A percentile compares a stretch with the other conserved stretches of the same genome.
These are phyloP conservation scores for Canavalia ensiformis DNA, from an alignment of 306 rosid species.

Conservation along the genomic window DNA sequence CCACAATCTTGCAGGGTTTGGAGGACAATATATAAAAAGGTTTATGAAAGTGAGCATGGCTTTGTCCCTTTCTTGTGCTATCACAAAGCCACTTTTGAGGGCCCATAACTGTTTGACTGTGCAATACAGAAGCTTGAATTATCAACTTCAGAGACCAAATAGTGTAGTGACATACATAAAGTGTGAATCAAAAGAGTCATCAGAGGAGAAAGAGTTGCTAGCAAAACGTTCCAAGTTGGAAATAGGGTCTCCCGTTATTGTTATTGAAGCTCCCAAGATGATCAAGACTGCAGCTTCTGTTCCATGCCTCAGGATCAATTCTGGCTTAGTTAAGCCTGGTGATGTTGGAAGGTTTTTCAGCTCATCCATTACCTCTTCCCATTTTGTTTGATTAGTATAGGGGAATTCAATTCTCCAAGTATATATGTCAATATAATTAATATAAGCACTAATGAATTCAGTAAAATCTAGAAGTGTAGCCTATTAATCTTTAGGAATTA, in stretches of 20 bases:
- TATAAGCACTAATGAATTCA: neutral
- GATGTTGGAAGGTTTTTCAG: constrained; percentile 81
- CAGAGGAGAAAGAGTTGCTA: constrained; percentile 39
- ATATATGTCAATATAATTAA: neutral
- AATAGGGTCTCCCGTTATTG: constrained; percentile 81
- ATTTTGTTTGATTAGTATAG: neutral
- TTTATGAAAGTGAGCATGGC: constrained; percentile 45
- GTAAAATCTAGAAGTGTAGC: no score
- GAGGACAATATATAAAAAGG: neutral
- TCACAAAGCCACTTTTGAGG: constrained; percentile 46
- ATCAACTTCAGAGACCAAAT: constrained; percentile 37
- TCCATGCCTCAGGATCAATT: constrained; percentile 77
- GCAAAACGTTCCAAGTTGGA: constrained; percentile 58
- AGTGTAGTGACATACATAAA: constrained; percentile 21
- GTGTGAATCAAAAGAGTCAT: constrained; percentile 64
- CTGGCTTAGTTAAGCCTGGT: constrained; percentile 81
- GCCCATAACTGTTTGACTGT: constrained; percentile 16
- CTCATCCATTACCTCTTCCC: neutral
- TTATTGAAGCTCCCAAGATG: constrained; percentile 81
- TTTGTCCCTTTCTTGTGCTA: constrained; percentile 45
- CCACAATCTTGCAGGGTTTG: neutral
- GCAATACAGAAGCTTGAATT: constrained; percentile 14
- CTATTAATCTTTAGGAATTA: no score
- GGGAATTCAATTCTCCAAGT: neutral
- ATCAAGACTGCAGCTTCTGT: constrained; percentile 78